A percentile compares a stretch with the other conserved stretches of the same genome.
phyloP scores from a whole-genome alignment of 768 basidiomycete genomes.

The Phylloporus arenicola region DNA sequence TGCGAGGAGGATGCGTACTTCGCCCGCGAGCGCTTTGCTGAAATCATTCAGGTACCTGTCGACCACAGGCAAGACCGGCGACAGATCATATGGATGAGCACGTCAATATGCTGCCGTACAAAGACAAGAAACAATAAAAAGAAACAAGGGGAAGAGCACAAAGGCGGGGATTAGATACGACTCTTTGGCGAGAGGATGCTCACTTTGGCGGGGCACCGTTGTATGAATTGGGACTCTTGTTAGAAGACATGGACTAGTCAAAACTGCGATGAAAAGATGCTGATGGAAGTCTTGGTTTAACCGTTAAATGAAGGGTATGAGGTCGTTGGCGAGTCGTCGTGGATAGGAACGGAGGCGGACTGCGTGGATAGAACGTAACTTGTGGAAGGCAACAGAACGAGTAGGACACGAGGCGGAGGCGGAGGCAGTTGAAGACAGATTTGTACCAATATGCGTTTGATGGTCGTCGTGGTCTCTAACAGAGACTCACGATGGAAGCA shows the following conservation, averaged over 20 bases:
- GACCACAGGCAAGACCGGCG: not conserved
- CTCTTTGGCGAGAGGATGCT: slow-evolving; percentile 9
- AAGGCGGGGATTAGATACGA: not conserved
- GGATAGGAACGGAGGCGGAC: not conserved
- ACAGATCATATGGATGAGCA: not conserved
- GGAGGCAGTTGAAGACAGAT: not conserved
- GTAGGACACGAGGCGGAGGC: slow-evolving; percentile 18
- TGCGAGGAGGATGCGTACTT: slow-evolving; percentile 56
- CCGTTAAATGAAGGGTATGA: not conserved
- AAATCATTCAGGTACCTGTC: slow-evolving; percentile 53
- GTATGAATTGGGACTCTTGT: slow-evolving; percentile 28
- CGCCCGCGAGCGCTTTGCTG: slow-evolving; percentile 56
- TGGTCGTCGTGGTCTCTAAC: not conserved
- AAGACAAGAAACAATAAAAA: not conserved
- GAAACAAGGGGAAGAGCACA: not conserved
- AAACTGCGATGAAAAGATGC: not conserved
- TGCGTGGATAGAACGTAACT: slow-evolving; percentile 4
- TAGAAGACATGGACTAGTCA: slow-evolving; percentile 26
- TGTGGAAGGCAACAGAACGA: slow-evolving; percentile 11
- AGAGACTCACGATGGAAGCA: not conserved
- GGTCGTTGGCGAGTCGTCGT: slow-evolving; percentile 1
- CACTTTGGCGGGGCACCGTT: slow-evolving; percentile 33
- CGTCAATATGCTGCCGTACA: slow-evolving; percentile 5
- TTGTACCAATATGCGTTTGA: not conserved
- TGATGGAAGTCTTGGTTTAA: not conserved